Percentiles rank a stretch among this genome's conserved stretches.
These are phyloP conservation scores for Ophiosphaerella narmari DNA, from an alignment of 2,329 filamentous ascomycete species.

Conservation along the genomic window DNA sequence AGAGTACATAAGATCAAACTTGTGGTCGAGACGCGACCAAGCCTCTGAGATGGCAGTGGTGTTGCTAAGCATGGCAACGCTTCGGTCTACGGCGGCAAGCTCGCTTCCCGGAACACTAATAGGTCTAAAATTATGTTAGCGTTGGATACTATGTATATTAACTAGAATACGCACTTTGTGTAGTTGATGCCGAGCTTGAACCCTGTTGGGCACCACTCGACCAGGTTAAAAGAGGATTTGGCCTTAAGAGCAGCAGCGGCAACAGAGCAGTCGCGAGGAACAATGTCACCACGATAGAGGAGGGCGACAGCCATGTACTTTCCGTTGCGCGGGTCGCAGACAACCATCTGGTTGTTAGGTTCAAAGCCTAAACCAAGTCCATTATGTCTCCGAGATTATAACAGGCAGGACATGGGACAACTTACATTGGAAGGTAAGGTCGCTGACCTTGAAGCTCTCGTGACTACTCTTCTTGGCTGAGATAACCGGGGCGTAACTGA, in stretches of 20 bases:
- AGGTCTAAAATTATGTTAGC: slow-evolving; percentile 68
- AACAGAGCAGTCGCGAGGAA: slow-evolving; percentile 70
- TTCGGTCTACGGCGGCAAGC: slow-evolving; percentile 95
- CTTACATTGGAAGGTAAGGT: slow-evolving; percentile 73
- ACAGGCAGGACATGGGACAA: neutral
- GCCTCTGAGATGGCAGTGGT: slow-evolving; percentile 75
- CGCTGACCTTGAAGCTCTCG: slow-evolving; percentile 85
- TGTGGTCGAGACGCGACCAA: slow-evolving; percentile 73
- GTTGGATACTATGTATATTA: neutral
- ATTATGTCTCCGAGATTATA: neutral
- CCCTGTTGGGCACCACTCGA: slow-evolving; percentile 76
- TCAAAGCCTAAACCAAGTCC: slow-evolving; percentile 63
- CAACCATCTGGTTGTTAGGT: slow-evolving; percentile 80
- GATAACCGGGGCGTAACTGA: slow-evolving; percentile 73
- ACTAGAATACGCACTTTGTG: slow-evolving; percentile 53
- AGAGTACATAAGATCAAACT: slow-evolving; percentile 79
- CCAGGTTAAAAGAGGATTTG: slow-evolving; percentile 73
- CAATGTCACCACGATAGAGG: slow-evolving; percentile 72
- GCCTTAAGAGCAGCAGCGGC: slow-evolving; percentile 71
- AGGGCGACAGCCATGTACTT: slow-evolving; percentile 78
- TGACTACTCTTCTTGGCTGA: slow-evolving; percentile 77
- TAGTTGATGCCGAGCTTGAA: slow-evolving; percentile 80
- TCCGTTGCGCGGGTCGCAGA: slow-evolving; percentile 73
- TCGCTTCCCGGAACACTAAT: slow-evolving; percentile 96
- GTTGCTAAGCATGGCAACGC: slow-evolving; percentile 81